Percentiles rank a stretch among this genome's conserved stretches.
Conservation (phyloP, 768 basidiomycete genomes). For the Kockovaella imperatae region DNA sequence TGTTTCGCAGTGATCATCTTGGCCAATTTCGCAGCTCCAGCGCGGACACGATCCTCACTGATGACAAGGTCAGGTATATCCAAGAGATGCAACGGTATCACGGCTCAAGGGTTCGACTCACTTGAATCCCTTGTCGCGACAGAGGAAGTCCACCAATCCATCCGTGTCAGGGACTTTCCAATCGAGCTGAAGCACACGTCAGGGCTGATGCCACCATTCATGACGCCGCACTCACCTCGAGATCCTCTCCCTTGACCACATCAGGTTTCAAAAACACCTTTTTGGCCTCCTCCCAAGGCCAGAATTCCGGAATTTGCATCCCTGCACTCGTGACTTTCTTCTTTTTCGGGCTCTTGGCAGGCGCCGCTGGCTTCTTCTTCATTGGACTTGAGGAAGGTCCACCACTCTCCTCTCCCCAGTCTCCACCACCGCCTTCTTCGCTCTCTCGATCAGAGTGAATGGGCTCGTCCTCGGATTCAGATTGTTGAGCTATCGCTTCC, state of each 20-base stretch:
- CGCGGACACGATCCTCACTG: slow-evolving; percentile 93
- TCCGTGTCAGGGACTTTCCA: slow-evolving; percentile 92
- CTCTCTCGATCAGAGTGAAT: slow-evolving; percentile 23
- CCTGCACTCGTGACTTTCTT: slow-evolving; percentile 61
- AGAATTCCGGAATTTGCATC: slow-evolving; percentile 77
- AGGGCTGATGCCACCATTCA: not conserved
- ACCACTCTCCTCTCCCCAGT: slow-evolving; percentile 41
- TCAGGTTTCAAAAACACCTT: slow-evolving; percentile 82
- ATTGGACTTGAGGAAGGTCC: slow-evolving; percentile 16
- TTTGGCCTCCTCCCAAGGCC: slow-evolving; percentile 96
- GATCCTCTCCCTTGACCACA: slow-evolving; percentile 71
- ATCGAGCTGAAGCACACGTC: slow-evolving; percentile 57
- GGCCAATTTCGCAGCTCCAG: slow-evolving; percentile 84
- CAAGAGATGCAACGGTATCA: not conserved
- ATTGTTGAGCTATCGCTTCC: slow-evolving; percentile 24
- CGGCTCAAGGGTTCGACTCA: slow-evolving; percentile 51
- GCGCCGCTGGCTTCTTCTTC: slow-evolving; percentile 48
- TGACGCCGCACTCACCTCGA: slow-evolving; percentile 56
- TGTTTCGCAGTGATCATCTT: slow-evolving; percentile 84
- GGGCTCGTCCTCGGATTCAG: slow-evolving; percentile 1
- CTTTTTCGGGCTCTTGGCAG: slow-evolving; percentile 47
- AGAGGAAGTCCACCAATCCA: slow-evolving; percentile 85
- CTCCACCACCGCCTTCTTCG: slow-evolving; percentile 50
- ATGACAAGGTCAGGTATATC: slow-evolving; percentile 1
- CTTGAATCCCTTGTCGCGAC: slow-evolving; percentile 96